Base-by-base conservation (phyloP, 2,329 filamentous ascomycete genomes). In the Penicillium italicum region DNA sequence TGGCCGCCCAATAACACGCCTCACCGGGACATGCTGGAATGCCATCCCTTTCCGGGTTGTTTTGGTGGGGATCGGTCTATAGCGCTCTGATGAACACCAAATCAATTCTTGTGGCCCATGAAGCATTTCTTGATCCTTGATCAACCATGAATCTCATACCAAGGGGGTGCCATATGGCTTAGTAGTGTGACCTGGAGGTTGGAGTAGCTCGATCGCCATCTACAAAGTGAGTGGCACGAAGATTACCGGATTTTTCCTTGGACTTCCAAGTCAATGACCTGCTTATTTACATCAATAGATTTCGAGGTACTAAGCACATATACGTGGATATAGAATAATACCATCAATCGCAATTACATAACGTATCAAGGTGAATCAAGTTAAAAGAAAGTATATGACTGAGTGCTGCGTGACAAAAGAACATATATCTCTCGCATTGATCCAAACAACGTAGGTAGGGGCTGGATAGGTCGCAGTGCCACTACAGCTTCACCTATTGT, bases 11-110 rank as follows among this genome's bases (percentile, higher is more conserved):
- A 41, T 16, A 28, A 50, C 50, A 60, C 47, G 37, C 48, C 38
- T 56, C 40, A 7, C 16, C 28, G 40, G 55, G 47, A 49, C 45
- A 37, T 49, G 31, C 8, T 56, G 42, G 62, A 62, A 65, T 65
- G 63, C 22, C 30, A 65, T 62, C 63, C 63, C 63, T 65, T 64
- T 53, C 56, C 61, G 51, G 31, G n/a, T 45, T 62, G 53, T 60
- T 57, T 56, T 42, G 53, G 49, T 43, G 12, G n/a, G 22, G 37
- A 54, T 36, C 50, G 55, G 48, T 54, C 38, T 41, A 37, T 56
- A 62, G 52, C 55, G 65, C 58, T 49, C 41, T 46, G 30, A 50
- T 40, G 31, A 20, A 40, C 44, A 48, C 11, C 40, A n/a, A 12
- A 42, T 52, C 22, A 18, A 22, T 26, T 48, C 20, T 48, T 36